Conservation (phyloP, 2,329 filamentous ascomycete species). For the Graphiopsis chlorocephala region DNA sequence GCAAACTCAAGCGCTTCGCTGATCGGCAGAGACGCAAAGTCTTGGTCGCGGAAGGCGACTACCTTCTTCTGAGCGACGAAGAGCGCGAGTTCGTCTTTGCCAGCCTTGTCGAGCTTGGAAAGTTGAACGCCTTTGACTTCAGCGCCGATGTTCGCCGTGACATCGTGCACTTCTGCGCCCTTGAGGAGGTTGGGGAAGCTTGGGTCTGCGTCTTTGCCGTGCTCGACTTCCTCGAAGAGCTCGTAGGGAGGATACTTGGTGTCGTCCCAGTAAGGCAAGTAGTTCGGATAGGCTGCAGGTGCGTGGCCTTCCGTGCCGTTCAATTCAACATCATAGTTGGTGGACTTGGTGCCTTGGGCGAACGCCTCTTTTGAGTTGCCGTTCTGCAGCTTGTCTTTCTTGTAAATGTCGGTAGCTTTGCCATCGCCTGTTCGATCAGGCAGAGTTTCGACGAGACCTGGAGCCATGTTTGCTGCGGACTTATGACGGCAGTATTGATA, state of each 20-base stretch:
- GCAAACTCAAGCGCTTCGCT: constrained; percentile 66
- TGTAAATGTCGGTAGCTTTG: constrained; percentile 25
- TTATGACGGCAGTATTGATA: background rate
- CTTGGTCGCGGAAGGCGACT: constrained; percentile 73
- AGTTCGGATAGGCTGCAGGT: constrained; percentile 65
- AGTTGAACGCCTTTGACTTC: constrained; percentile 71
- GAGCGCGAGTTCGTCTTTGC: constrained; percentile 73
- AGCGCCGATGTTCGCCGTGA: constrained; percentile 72
- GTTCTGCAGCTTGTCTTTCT: constrained; percentile 28
- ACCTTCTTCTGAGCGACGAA: constrained; percentile 76
- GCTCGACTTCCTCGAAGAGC: constrained; percentile 70
- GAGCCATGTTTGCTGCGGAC: constrained; percentile 37
- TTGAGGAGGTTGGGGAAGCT: constrained; percentile 66
- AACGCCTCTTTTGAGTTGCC: constrained; percentile 43
- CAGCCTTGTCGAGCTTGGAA: constrained; percentile 63
- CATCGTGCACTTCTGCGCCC: constrained; percentile 48
- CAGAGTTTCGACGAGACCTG: constrained; percentile 40
- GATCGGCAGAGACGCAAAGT: constrained; percentile 65
- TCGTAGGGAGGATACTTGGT: constrained; percentile 61
- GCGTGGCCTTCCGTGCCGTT: constrained; percentile 53
- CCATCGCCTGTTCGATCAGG: constrained; percentile 25
- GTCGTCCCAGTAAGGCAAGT: constrained; percentile 41
- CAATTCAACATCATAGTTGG: constrained; percentile 51
- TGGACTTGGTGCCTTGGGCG: constrained; percentile 41
- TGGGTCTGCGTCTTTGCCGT: constrained; percentile 71